A percentile compares a stretch with the other conserved stretches of the same genome.
Evolutionary conservation across 768 basidiomycete genomes (phyloP).

Genomic region (Leccinum ochraceum): DNA sequence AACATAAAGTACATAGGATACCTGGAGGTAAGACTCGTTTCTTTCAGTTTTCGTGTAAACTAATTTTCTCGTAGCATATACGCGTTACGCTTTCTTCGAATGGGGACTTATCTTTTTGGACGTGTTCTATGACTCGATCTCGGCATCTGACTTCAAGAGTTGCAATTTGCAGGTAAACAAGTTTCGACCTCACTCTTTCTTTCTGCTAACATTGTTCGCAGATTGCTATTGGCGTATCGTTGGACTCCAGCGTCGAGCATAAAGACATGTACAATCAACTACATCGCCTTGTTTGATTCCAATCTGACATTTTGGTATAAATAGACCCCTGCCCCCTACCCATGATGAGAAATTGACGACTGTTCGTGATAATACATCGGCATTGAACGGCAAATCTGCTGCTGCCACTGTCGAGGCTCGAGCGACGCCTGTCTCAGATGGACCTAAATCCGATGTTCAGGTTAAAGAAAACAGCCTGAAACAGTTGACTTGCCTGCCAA

Average conservation of each 20-base stretch:
- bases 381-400: slow-evolving; percentile 3
- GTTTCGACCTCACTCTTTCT: neutral
- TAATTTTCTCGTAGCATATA: slow-evolving; percentile 62
- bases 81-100: slow-evolving; percentile 82
- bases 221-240: slow-evolving; percentile 32
- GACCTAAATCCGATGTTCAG: neutral
- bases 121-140: slow-evolving; percentile 69
- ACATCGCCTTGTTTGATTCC: slow-evolving; percentile 38
- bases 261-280: slow-evolving; percentile 48
- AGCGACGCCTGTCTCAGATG: neutral
- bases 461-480: neutral
- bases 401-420: neutral
- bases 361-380: neutral
- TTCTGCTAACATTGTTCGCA: slow-evolving; percentile 2
- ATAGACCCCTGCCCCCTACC: slow-evolving; percentile 21
- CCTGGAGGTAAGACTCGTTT: slow-evolving; percentile 64
- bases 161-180: slow-evolving; percentile 52
- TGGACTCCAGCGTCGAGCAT: slow-evolving; percentile 23
- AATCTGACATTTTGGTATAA: slow-evolving; percentile 24
- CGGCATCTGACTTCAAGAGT: slow-evolving; percentile 57
- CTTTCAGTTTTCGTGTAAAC: neutral
- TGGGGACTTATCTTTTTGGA: slow-evolving; percentile 81
- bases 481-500: neutral
- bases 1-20: slow-evolving; percentile 77
- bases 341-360: slow-evolving; percentile 11